Evolutionary conservation across 805 yeast genomes (phyloP).

Genomic region (Naumovozyma castellii): DNA sequence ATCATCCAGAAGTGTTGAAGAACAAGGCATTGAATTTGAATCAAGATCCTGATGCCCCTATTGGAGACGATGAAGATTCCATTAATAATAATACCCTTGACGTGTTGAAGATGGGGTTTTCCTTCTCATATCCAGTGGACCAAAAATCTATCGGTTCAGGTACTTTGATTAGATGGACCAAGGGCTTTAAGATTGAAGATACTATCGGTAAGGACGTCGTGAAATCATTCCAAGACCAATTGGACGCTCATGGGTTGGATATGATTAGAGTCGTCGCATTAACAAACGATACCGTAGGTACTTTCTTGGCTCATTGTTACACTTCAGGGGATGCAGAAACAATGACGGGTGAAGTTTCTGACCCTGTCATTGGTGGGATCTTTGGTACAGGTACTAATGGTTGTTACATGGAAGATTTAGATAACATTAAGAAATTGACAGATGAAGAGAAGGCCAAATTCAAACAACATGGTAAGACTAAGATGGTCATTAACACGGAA

Average conservation of each 20-base stretch:
- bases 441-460: conserved; percentile 33
- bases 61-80: conserved; percentile 16
- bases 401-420: conserved; percentile 75
- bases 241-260: conserved; percentile 51
- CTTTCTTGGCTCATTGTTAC: conserved; percentile 81
- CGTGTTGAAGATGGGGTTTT: conserved; percentile 71
- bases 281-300: conserved; percentile 94
- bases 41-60: conserved; percentile 1
- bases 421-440: conserved; percentile 66
- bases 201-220: conserved; percentile 81
- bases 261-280: conserved; percentile 68
- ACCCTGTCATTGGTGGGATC: conserved; percentile 79
- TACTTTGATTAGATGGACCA: conserved; percentile 86
- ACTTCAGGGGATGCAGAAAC: conserved; percentile 40
- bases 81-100: conserved; percentile 5
- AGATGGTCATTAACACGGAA: conserved; percentile 90
- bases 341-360: conserved; percentile 50
- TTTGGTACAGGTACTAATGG: conserved; percentile 98
- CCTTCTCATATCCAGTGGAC: conserved; percentile 86
- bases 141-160: conserved; percentile 78
- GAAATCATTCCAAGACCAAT: conserved; percentile 54
- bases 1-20: conserved; percentile 43
- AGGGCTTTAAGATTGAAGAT: conserved; percentile 83
- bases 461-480: conserved; percentile 38
- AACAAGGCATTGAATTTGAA: conserved; percentile 15